phyloP scores from a whole-genome alignment of 2,329 filamentous ascomycete genomes.

The Neopestalotiopsis sp. region DNA sequence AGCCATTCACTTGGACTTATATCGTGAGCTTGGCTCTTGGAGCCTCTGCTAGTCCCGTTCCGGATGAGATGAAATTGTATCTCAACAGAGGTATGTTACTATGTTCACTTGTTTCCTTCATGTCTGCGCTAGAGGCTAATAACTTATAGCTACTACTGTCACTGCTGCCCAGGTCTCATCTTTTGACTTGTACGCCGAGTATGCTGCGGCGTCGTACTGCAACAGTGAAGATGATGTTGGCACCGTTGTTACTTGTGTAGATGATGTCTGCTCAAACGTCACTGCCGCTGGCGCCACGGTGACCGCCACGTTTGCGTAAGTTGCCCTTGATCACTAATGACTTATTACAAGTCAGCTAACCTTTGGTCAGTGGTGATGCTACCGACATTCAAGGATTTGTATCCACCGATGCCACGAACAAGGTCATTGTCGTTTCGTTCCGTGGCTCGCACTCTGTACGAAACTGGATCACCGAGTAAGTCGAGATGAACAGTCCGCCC shows the following conservation, averaged over 20 bases:
- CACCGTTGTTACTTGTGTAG: slow-evolving; percentile 46
- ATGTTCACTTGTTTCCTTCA: neutral
- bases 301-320: slow-evolving; percentile 46
- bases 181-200: slow-evolving; percentile 56
- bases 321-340: neutral
- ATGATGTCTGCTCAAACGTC: slow-evolving; percentile 49
- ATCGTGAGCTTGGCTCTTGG: slow-evolving; percentile 30
- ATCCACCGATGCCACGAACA: slow-evolving; percentile 50
- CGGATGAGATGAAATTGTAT: slow-evolving; percentile 19
- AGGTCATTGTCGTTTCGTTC: slow-evolving; percentile 64
- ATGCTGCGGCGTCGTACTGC: slow-evolving; percentile 59
- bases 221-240: slow-evolving; percentile 48
- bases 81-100: slow-evolving; percentile 38
- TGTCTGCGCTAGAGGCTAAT: neutral
- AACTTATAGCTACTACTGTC: slow-evolving; percentile 4
- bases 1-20: slow-evolving; percentile 30
- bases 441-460: slow-evolving; percentile 62
- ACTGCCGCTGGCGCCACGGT: slow-evolving; percentile 48
- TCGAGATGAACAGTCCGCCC: neutral
- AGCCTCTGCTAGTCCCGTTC: slow-evolving; percentile 28
- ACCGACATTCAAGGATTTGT: slow-evolving; percentile 58
- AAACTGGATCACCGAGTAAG: slow-evolving; percentile 65
- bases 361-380: slow-evolving; percentile 37
- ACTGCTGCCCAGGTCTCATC: slow-evolving; percentile 38
- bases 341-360: neutral